Evolutionary conservation across 2,329 filamentous ascomycete species (phyloP).

Genomic region (Zelopaecilomyces penicillatus): DNA sequence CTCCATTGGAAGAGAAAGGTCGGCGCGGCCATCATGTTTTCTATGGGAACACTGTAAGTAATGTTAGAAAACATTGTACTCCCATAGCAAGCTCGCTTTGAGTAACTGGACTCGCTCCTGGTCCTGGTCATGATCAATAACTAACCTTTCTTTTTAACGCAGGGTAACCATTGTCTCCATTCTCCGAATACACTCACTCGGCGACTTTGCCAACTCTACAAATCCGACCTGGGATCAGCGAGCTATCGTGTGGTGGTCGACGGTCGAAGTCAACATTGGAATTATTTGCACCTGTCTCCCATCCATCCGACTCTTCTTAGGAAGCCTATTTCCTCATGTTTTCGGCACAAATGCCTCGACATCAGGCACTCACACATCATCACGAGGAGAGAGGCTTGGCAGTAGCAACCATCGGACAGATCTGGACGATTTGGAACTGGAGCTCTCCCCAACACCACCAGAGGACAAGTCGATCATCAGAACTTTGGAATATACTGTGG

Average conservation of each 20-base stretch:
- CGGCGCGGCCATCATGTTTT: conserved; percentile 34
- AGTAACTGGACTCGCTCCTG: not conserved
- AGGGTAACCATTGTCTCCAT: conserved; percentile 25
- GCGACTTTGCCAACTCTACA: conserved; percentile 17
- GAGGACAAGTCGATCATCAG: too few relatives aligned
- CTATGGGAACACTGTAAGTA: conserved; percentile 31
- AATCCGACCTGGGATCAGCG: conserved; percentile 24
- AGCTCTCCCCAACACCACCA: too few relatives aligned
- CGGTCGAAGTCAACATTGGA: conserved; percentile 26
- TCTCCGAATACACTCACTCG: conserved; percentile 19
- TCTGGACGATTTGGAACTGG: conserved; percentile 2
- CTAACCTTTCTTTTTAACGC: not conserved
- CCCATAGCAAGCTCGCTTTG: not conserved
- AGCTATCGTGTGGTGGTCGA: conserved; percentile 25
- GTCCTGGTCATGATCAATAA: too few relatives aligned
- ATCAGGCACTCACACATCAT: not conserved
- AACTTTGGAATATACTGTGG: too few relatives aligned
- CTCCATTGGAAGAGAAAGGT: conserved; percentile 34
- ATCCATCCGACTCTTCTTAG: conserved; percentile 21
- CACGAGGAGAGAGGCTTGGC: conserved; percentile 1
- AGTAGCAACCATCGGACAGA: conserved; percentile 1
- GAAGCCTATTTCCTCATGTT: conserved; percentile 14
- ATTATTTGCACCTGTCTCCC: conserved; percentile 30
- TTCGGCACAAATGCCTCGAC: conserved; percentile 1
- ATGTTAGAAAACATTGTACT: conserved; percentile 20